Base-by-base conservation (phyloP, 129 eudicot species). In the Flaveria linearis region DNA sequence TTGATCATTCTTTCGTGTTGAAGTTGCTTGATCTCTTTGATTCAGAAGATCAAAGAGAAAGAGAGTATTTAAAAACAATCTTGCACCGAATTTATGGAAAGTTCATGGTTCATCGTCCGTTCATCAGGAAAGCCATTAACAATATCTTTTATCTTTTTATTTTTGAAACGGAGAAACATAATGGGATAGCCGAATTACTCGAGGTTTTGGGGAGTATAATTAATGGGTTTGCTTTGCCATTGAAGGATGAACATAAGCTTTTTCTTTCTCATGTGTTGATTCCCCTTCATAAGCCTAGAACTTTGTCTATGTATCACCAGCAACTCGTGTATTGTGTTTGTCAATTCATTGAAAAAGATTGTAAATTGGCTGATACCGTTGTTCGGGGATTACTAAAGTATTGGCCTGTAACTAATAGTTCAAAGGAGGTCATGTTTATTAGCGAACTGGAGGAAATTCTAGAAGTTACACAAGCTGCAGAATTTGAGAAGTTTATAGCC, bases 11-110 rank as follows among this genome's bases (percentile, higher is more conserved):
- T 0, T 86, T 86, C 47, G 87, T 86, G 69, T 75, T 86, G 82
- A 84, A 69, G 50, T 78, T 86, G 68, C 87, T 86, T 66, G 90
- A 86, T 65, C 84, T 86, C 17, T 86, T 86, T 68, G 90, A 86
- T 71, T 86, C 90, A 0, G 90, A 86, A 20, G 90, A 86, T 68
- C 96, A 87, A 76, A 75, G 96, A 71, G 96, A 90, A 88, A 58
- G 96, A 76, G 96, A 89, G 86, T 90, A 87, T 80, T 74, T 90
- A 74, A 90, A 90, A 72, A 87, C 96, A 57, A 87, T 90, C 74
- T 72, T 90, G 52, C 90, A 86, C 43, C 80, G 90, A 7, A 75
- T 86, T 41, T 86, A 86, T 56, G 90, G 90, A 9, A 86, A 86
- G 73, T 86, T 86, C 69, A 86, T 86, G 90, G 86, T 84, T 46